Percentiles rank a stretch among this genome's conserved stretches.
Evolutionary conservation across 352 stramenopile species (phyloP).

Genomic region (Phytopythium delawarense): DNA sequence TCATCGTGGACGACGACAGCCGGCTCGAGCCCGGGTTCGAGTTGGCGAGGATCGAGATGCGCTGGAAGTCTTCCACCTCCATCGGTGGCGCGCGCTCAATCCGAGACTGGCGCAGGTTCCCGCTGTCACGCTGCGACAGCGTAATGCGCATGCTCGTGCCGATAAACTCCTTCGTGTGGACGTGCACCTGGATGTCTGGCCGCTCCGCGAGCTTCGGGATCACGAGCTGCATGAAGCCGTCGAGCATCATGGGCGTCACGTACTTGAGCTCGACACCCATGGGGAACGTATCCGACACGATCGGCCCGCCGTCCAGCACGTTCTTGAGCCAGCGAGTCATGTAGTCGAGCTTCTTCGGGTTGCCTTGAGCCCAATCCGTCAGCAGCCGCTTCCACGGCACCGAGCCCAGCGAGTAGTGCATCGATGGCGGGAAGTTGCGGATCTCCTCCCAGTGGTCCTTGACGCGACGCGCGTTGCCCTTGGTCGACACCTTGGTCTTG

Average conservation of each 20-base stretch:
- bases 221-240: constrained; percentile 88
- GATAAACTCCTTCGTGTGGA: constrained; percentile 90
- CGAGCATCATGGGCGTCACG: constrained; percentile 88
- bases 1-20: constrained; percentile 49
- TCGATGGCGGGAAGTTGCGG: constrained; percentile 72
- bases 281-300: constrained; percentile 84
- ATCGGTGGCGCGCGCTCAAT: constrained; percentile 34
- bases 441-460: constrained; percentile 90
- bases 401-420: constrained; percentile 82
- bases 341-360: constrained; percentile 89
- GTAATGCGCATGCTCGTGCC: constrained; percentile 89
- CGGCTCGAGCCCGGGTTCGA: constrained; percentile 29
- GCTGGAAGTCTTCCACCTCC: constrained; percentile 64
- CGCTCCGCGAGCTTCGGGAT: constrained; percentile 85
- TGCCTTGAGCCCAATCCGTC: constrained; percentile 84
- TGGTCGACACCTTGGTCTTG: constrained; percentile 65
- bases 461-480: constrained; percentile 74
- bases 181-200: constrained; percentile 80
- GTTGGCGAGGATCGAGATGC: constrained; percentile 63
- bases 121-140: constrained; percentile 53
- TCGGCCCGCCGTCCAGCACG: constrained; percentile 76
- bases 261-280: constrained; percentile 89
- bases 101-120: constrained; percentile 8
- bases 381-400: constrained; percentile 85
- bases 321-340: constrained; percentile 90